Evolutionary conservation across 495 filamentous ascomycete species (phyloP).

Genomic region (Ramalina intermedia): DNA sequence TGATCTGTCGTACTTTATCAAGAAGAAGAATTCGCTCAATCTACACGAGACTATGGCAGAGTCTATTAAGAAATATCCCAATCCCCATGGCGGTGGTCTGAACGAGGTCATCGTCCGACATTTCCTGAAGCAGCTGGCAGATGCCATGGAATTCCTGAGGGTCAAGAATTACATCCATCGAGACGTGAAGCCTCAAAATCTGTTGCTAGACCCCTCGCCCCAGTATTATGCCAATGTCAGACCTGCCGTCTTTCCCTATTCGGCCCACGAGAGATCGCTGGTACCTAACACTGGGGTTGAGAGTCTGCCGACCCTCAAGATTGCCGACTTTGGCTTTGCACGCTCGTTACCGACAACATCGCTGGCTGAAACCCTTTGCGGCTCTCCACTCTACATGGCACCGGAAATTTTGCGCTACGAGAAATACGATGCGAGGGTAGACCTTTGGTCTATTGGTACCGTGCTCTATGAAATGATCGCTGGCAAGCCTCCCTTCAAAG

Average conservation of each 20-base stretch:
- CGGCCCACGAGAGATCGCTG: constrained; percentile 59
- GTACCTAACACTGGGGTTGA: constrained; percentile 71
- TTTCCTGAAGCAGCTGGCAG: constrained; percentile 90
- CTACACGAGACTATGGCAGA: constrained; percentile 64
- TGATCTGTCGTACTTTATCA: constrained; percentile 87
- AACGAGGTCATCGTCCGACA: constrained; percentile 90
- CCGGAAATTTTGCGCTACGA: constrained; percentile 95
- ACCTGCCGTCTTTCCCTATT: constrained; percentile 37
- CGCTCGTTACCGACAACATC: constrained; percentile 77
- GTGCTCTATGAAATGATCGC: constrained; percentile 91
- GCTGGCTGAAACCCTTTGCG: constrained; percentile 88
- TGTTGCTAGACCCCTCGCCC: constrained; percentile 76
- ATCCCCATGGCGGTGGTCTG: constrained; percentile 60
- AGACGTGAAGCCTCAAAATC: constrained; percentile 94
- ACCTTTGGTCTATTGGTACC: constrained; percentile 94
- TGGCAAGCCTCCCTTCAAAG: constrained; percentile 80
- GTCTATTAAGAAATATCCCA: constrained; percentile 85
- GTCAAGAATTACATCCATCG: constrained; percentile 81
- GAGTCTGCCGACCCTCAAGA: constrained; percentile 85
- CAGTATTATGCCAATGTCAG: constrained; percentile 38
- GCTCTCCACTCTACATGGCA: constrained; percentile 98
- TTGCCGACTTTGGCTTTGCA: constrained; percentile 96
- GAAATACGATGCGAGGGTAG: constrained; percentile 91
- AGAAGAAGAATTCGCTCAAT: constrained; percentile 65
- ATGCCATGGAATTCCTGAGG: constrained; percentile 78